phyloP scores from a whole-genome alignment of 306 rosid genomes.

The Glycine tomentella region DNA sequence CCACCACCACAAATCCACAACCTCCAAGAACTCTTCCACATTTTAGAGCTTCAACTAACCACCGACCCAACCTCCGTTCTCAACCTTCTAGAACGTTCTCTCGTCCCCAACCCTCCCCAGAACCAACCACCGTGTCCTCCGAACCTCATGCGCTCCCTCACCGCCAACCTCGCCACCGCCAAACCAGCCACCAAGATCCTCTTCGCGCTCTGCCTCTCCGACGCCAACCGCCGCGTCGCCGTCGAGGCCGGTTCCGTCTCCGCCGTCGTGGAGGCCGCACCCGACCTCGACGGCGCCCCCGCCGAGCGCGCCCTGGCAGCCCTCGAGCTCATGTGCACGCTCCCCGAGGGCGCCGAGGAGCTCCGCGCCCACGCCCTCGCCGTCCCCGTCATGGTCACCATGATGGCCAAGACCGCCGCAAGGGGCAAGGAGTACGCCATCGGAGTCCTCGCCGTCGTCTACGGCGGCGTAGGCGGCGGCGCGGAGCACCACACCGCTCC shows the following conservation, averaged over 20 bases:
- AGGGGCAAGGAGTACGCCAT: slow-evolving; percentile 88
- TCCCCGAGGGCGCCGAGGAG: slow-evolving; percentile 83
- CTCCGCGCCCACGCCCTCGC: slow-evolving; percentile 84
- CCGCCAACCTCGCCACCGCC: slow-evolving; percentile 54
- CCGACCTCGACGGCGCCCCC: slow-evolving; percentile 72
- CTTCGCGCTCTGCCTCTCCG: slow-evolving; percentile 82
- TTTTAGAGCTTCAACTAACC: slow-evolving; percentile 73
- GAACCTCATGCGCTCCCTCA: slow-evolving; percentile 68
- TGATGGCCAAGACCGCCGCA: slow-evolving; percentile 85
- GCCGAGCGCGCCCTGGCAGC: slow-evolving; percentile 87
- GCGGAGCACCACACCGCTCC: slow-evolving; percentile 61
- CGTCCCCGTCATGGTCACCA: slow-evolving; percentile 87
- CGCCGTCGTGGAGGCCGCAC: slow-evolving; percentile 70
- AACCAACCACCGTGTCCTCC: slow-evolving; percentile 81
- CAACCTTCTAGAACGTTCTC: slow-evolving; percentile 79
- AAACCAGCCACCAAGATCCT: slow-evolving; percentile 66
- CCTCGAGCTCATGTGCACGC: slow-evolving; percentile 84
- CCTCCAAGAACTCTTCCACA: slow-evolving; percentile 78
- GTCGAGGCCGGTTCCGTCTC: slow-evolving; percentile 82
- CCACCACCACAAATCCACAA: slow-evolving; percentile 39
- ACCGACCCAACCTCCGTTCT: slow-evolving; percentile 66
- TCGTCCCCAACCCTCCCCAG: slow-evolving; percentile 79
- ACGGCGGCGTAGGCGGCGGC: slow-evolving; percentile 37
- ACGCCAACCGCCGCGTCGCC: slow-evolving; percentile 78
- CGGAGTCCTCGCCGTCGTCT: slow-evolving; percentile 79